phyloP scores from a whole-genome alignment of 164 flowering plant genomes.

The Macadamia tetraphylla region DNA sequence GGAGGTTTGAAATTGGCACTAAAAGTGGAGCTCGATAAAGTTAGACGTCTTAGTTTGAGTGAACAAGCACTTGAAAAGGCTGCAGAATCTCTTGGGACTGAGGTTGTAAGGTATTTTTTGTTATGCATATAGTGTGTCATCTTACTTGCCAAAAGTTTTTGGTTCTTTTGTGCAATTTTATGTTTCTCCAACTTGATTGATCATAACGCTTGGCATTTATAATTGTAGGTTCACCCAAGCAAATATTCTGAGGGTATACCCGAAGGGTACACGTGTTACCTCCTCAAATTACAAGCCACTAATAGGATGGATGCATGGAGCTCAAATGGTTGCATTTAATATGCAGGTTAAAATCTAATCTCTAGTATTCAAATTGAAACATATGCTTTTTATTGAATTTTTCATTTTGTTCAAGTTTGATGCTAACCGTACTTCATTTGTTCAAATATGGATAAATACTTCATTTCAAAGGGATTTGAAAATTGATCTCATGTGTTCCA shows the following conservation, averaged over 20 bases:
- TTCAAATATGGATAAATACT: too few species aligned
- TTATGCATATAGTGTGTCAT: too few species aligned
- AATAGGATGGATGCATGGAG: constrained; percentile 67
- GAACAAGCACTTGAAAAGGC: constrained; percentile 73
- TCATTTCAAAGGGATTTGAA: too few species aligned
- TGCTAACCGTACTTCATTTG: too few species aligned
- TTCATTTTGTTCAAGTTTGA: too few species aligned
- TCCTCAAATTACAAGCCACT: constrained; percentile 68
- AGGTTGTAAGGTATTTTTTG: constrained; percentile 54
- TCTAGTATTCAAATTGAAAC: not conserved
- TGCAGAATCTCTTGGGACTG: constrained; percentile 32
- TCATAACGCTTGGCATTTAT: too few species aligned
- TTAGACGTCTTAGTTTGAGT: constrained; percentile 84
- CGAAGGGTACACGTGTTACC: constrained; percentile 57
- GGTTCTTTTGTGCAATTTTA: too few species aligned
- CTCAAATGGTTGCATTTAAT: constrained; percentile 81
- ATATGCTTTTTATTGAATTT: too few species aligned
- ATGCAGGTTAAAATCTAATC: constrained; percentile 52
- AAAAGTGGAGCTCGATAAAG: constrained; percentile 28
- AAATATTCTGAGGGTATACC: constrained; percentile 58
- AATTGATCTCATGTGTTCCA: too few species aligned
- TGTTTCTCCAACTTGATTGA: too few species aligned
- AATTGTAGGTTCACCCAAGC: constrained; percentile 52
- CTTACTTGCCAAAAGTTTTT: too few species aligned
- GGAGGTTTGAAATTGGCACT: constrained; percentile 37